These are phyloP conservation scores for Lodderomyces oxycetoniae DNA, from an alignment of 1,139 yeast genomes.

Conservation along the genomic window DNA sequence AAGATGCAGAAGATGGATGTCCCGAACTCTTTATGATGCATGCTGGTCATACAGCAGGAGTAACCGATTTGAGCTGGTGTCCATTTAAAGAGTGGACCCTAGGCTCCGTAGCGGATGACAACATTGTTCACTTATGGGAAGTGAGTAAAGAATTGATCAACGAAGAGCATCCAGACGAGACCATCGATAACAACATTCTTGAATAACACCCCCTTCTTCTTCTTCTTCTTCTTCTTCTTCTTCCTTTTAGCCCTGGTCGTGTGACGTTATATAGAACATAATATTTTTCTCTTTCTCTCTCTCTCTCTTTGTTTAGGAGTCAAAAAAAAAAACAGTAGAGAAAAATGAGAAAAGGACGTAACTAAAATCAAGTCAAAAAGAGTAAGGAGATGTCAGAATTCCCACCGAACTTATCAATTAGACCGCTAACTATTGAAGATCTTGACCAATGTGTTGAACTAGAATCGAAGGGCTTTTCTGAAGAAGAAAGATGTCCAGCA, in stretches of 20 bases:
- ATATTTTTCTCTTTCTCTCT: too few species aligned
- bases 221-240: background rate
- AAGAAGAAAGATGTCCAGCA: conserved; percentile 57
- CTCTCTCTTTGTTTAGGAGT: background rate
- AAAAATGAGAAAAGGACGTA: background rate
- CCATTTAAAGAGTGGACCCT: conserved; percentile 68
- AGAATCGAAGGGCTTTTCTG: conserved; percentile 68
- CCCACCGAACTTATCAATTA: conserved; percentile 64
- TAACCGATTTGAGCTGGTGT: conserved; percentile 69
- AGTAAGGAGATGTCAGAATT: conserved; percentile 28
- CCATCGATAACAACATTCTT: conserved; percentile 1
- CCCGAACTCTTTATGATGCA: conserved; percentile 83
- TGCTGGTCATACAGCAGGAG: conserved; percentile 78
- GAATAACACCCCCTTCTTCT: conserved; percentile 1
- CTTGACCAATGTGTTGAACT: conserved; percentile 54
- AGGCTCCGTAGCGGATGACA: conserved; percentile 72
- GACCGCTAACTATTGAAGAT: conserved; percentile 77
- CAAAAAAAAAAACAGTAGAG: background rate
- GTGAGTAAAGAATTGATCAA: conserved; percentile 49
- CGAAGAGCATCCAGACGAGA: conserved; percentile 20
- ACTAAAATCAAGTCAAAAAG: background rate
- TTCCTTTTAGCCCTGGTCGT: background rate
- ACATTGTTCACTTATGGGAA: conserved; percentile 75
- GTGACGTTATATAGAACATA: too few species aligned
- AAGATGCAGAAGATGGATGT: conserved; percentile 75